A percentile compares a stretch with the other conserved stretches of the same genome.
Evolutionary conservation across 495 filamentous ascomycete species (phyloP).

Genomic region (Cercophora samala): DNA sequence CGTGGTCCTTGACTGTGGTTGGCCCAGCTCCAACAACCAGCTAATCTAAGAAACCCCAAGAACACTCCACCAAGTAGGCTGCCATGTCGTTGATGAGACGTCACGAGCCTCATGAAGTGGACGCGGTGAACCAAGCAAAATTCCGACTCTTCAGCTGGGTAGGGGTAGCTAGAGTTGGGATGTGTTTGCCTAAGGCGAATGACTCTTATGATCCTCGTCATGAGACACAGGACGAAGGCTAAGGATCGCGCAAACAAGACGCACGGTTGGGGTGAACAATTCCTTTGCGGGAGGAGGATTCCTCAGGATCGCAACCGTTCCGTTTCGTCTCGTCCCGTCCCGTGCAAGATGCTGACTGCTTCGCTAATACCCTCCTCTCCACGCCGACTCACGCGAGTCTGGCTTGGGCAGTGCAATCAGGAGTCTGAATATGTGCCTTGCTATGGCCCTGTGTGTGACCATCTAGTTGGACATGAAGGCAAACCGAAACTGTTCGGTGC

Average conservation of each 20-base stretch:
- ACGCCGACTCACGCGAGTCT: neutral
- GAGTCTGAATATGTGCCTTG: neutral
- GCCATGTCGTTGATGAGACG: neutral
- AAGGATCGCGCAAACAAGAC: neutral
- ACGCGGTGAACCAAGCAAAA: neutral
- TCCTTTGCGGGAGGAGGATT: neutral
- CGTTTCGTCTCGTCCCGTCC: conserved; percentile 13
- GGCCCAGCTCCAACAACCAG: neutral
- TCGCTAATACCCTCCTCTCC: neutral
- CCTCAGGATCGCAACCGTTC: conserved; percentile 2
- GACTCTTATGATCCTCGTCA: neutral
- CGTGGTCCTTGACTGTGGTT: neutral
- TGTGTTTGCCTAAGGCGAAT: neutral
- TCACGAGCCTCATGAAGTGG: neutral
- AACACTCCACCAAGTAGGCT: neutral
- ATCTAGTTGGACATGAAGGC: neutral
- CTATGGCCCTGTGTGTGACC: neutral
- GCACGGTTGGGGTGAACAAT: neutral
- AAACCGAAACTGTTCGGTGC: neutral
- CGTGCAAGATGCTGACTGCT: neutral
- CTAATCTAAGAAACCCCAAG: neutral
- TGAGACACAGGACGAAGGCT: neutral
- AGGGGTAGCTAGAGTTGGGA: neutral
- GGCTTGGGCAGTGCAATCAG: neutral
- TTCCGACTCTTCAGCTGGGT: neutral